These are phyloP conservation scores for Colletotrichum sp. DNA, from an alignment of 2,329 filamentous ascomycete species.

Conservation along the genomic window DNA sequence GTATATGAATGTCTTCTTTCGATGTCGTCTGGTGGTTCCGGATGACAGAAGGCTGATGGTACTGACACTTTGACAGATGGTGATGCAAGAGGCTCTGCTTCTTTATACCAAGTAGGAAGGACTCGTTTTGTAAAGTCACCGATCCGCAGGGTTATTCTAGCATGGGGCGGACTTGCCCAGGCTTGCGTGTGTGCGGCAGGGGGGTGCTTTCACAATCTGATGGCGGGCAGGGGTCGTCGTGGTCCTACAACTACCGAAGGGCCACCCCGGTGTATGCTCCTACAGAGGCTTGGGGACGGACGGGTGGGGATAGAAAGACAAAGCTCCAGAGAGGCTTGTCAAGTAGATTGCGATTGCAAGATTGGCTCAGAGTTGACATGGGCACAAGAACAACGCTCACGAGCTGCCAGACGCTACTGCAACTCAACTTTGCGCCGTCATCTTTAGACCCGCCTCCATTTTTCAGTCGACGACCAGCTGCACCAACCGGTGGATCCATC, in stretches of 20 bases:
- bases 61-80: background rate
- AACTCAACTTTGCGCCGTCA: background rate
- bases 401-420: slow-evolving; percentile 11
- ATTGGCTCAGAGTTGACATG: background rate
- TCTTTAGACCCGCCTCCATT: background rate
- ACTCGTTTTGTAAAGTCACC: slow-evolving; percentile 7
- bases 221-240: slow-evolving; percentile 13
- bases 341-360: slow-evolving; percentile 3
- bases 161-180: slow-evolving; percentile 3
- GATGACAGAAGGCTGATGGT: slow-evolving; percentile 7
- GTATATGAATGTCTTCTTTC: background rate
- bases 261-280: slow-evolving; percentile 17
- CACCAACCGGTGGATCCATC: slow-evolving; percentile 12
- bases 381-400: background rate
- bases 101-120: slow-evolving; percentile 10
- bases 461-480: background rate
- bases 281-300: background rate
- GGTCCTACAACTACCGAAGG: background rate
- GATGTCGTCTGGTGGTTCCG: background rate
- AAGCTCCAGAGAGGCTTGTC: slow-evolving; percentile 9
- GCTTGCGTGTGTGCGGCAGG: slow-evolving; percentile 16
- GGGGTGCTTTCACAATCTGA: background rate
- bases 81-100: slow-evolving; percentile 20
- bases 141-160: slow-evolving; percentile 5
- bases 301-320: background rate